A percentile compares a stretch with the other conserved stretches of the same genome.
phyloP scores from a whole-genome alignment of 2,329 filamentous ascomycete species.

The Trichothecium roseum region DNA sequence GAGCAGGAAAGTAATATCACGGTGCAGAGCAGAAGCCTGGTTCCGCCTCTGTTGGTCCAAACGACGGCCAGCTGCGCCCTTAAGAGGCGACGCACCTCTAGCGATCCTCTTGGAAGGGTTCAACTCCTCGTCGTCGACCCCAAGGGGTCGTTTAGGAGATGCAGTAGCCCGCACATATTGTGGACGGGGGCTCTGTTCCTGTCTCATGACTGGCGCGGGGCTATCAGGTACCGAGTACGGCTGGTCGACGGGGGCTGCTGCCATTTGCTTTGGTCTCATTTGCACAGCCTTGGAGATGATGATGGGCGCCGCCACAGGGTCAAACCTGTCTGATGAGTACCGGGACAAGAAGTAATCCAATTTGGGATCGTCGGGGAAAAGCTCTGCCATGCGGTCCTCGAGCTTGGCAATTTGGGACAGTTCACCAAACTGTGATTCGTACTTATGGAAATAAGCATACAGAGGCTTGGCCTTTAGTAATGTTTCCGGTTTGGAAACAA shows the following conservation, averaged over 20 bases:
- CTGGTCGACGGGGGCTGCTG: slow-evolving; percentile 42
- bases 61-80: slow-evolving; percentile 77
- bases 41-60: slow-evolving; percentile 66
- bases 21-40: slow-evolving; percentile 59
- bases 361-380: slow-evolving; percentile 82
- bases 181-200: slow-evolving; percentile 34
- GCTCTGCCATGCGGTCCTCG: slow-evolving; percentile 82
- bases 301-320: slow-evolving; percentile 70
- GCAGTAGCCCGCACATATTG: slow-evolving; percentile 37
- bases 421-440: slow-evolving; percentile 90
- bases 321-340: slow-evolving; percentile 61
- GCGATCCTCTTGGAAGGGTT: slow-evolving; percentile 76
- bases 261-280: slow-evolving; percentile 52
- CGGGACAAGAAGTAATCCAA: slow-evolving; percentile 67
- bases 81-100: slow-evolving; percentile 85
- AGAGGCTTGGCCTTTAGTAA: slow-evolving; percentile 70
- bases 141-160: slow-evolving; percentile 53
- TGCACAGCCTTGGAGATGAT: slow-evolving; percentile 76
- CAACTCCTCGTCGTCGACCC: slow-evolving; percentile 59
- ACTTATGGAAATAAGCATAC: slow-evolving; percentile 87
- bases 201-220: slow-evolving; percentile 22
- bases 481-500: slow-evolving; percentile 67
- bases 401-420: slow-evolving; percentile 82
- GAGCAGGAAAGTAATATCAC: slow-evolving; percentile 54
- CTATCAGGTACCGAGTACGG: slow-evolving; percentile 33